Evolutionary conservation across 768 basidiomycete species (phyloP).

Genomic region (Termitomyces sp.): DNA sequence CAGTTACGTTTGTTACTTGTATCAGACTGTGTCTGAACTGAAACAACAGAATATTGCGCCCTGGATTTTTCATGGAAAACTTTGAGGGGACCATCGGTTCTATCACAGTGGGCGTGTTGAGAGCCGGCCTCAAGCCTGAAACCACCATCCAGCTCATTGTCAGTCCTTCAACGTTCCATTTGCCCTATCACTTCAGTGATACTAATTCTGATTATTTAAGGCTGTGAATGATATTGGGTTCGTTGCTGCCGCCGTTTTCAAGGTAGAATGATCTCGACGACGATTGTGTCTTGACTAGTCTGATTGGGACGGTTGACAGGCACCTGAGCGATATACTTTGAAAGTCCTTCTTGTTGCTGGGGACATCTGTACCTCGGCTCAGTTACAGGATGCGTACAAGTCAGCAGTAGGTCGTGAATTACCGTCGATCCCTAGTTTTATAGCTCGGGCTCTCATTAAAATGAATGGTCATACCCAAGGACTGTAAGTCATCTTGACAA

Average conservation of each 20-base stretch:
- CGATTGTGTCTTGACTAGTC: not conserved
- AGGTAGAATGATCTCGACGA: slow-evolving; percentile 11
- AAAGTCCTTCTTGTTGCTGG: slow-evolving; percentile 22
- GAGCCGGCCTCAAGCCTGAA: slow-evolving; percentile 23
- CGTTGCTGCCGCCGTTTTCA: slow-evolving; percentile 27
- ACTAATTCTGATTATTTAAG: slow-evolving; percentile 9
- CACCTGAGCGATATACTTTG: slow-evolving; percentile 18
- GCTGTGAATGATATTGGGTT: slow-evolving; percentile 28
- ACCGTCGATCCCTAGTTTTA: slow-evolving; percentile 21
- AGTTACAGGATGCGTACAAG: slow-evolving; percentile 22
- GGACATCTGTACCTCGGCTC: slow-evolving; percentile 21
- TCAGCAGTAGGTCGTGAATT: slow-evolving; percentile 20
- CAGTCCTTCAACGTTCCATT: slow-evolving; percentile 7
- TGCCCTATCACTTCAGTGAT: not conserved
- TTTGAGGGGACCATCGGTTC: slow-evolving; percentile 31
- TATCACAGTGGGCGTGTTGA: slow-evolving; percentile 27
- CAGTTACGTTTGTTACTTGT: slow-evolving; percentile 9
- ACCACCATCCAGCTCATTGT: slow-evolving; percentile 30
- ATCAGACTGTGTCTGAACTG: not conserved
- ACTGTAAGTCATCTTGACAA: slow-evolving; percentile 18
- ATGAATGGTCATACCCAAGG: slow-evolving; percentile 23
- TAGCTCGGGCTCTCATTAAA: slow-evolving; percentile 20
- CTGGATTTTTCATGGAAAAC: slow-evolving; percentile 40
- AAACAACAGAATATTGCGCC: slow-evolving; percentile 28
- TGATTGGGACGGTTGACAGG: slow-evolving; percentile 13